Base-by-base conservation (phyloP, 768 basidiomycete species). In the Collybiopsis confluens region DNA sequence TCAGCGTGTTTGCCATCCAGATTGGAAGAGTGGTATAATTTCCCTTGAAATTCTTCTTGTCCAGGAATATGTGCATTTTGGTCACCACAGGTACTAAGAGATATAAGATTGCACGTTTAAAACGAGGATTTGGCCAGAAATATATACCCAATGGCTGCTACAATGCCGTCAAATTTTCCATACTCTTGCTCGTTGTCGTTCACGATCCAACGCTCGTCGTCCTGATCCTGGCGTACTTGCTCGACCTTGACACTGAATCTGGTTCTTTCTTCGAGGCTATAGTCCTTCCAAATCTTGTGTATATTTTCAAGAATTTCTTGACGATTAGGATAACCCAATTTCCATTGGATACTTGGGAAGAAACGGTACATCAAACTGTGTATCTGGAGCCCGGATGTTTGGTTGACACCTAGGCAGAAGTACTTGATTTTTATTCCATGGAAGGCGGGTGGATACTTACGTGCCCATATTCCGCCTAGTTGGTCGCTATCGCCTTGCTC, bases 11-110 rank as follows among this genome's bases (percentile, higher is more conserved):
- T 58, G n/a, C 59, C 64, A 20, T 72, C 79, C 4, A 80, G 69
- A 55, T 78, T 65, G 0, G 75, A 76, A 1, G 80, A 81, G 57
- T 82, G 79, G 13, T 42, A 52, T 11, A 52, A 43, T 13, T 52
- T 20, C 5, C 51, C 51, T 35, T 52, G 18, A 35, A 52, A 52
- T 13, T 43, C 35, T 43, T 52, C 51, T 23, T 52, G 41, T 30
- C 51, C 51, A 52, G 40, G 26, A 16, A 52, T 52, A 23, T 52
- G 51, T 40, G 51, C 27, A 52, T 33, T 23, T 52, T 52, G 40
- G 13, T 52, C 51, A 1, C 51, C 51, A n/a, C 51, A 52, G 13
- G 51, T 52, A 8, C 51, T 51, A n/a, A 18, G 30, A 47, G 23
- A 21, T 15, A 16, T 33, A 36, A 21, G 11, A 38, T 13, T n/a